phyloP scores from a whole-genome alignment of 768 basidiomycete species.

The Leccinellum rugosiceps region DNA sequence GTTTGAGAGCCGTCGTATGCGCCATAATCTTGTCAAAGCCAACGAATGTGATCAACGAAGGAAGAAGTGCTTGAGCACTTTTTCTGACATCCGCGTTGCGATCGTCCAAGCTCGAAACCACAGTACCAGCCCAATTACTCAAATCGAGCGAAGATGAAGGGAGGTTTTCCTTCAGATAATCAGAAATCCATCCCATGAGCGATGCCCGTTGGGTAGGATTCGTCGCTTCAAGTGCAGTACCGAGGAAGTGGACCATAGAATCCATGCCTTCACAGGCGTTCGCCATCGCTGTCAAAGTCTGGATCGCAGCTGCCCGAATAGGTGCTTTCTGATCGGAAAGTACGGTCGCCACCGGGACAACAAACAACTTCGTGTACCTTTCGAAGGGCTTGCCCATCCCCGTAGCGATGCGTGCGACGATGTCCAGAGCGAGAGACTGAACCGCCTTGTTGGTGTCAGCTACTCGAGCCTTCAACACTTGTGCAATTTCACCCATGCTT shows the following conservation, averaged over 20 bases:
- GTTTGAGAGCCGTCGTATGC: constrained; percentile 83
- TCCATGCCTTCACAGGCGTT: constrained; percentile 84
- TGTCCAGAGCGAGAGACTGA: constrained; percentile 84
- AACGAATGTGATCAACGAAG: constrained; percentile 64
- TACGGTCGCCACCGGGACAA: constrained; percentile 73
- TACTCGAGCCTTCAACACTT: constrained; percentile 83
- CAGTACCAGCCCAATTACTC: constrained; percentile 56
- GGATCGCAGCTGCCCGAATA: constrained; percentile 73
- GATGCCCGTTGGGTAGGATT: constrained; percentile 88
- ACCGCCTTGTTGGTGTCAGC: constrained; percentile 94
- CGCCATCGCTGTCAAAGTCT: constrained; percentile 79
- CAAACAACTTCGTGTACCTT: constrained; percentile 77
- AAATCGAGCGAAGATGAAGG: constrained; percentile 61
- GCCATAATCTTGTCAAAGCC: constrained; percentile 87
- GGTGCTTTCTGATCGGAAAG: constrained; percentile 92
- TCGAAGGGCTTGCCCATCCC: constrained; percentile 98
- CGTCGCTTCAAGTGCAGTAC: constrained; percentile 74
- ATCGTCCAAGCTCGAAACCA: constrained; percentile 85
- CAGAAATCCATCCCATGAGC: constrained; percentile 74
- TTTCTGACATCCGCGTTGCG: constrained; percentile 90
- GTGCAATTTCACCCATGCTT: constrained; percentile 88
- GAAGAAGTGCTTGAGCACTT: constrained; percentile 79
- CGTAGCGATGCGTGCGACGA: constrained; percentile 82
- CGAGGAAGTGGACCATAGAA: constrained; percentile 71
- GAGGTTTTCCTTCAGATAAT: constrained; percentile 70